Percentiles rank a stretch among this genome's conserved stretches.
Evolutionary conservation across 345 rosid genomes (phyloP).

Genomic region (Bretschneidera sinensis): DNA sequence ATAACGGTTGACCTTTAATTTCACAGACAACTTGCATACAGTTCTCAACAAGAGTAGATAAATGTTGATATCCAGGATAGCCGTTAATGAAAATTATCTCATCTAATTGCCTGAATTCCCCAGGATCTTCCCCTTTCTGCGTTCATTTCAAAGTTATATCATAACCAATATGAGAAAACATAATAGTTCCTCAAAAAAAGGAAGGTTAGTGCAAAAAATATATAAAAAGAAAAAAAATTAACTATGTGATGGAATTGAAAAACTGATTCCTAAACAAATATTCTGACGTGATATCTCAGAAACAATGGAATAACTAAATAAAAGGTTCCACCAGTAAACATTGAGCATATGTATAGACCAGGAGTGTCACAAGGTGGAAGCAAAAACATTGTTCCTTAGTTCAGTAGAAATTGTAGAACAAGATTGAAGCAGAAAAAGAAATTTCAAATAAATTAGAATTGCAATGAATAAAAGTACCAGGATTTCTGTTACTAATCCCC

Average conservation of each 20-base stretch:
- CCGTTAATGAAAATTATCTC: conserved; percentile 69
- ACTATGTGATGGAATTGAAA: too few relatives aligned
- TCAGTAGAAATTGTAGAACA: too few relatives aligned
- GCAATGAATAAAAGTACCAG: neutral
- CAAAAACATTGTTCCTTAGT: too few relatives aligned
- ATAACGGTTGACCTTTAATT: conserved; percentile 50
- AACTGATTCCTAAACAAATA: too few relatives aligned
- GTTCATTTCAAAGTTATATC: conserved; percentile 3
- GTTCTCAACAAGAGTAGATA: conserved; percentile 56
- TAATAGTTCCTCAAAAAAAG: neutral
- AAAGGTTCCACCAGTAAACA: too few relatives aligned
- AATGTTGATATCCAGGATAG: conserved; percentile 62
- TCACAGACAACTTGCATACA: conserved; percentile 83
- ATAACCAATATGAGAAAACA: neutral
- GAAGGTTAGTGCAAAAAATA: neutral
- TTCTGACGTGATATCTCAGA: too few relatives aligned
- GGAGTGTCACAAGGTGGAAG: too few relatives aligned
- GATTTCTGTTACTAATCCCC: neutral
- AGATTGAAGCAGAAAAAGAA: neutral
- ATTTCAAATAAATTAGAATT: too few relatives aligned
- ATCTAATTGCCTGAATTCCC: conserved; percentile 83
- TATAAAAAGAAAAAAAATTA: too few relatives aligned
- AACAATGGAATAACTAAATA: too few relatives aligned
- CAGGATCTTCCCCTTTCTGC: conserved; percentile 77
- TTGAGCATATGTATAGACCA: too few relatives aligned